phyloP scores from a whole-genome alignment of 257 asterid species.

The Petrea volubilis region DNA sequence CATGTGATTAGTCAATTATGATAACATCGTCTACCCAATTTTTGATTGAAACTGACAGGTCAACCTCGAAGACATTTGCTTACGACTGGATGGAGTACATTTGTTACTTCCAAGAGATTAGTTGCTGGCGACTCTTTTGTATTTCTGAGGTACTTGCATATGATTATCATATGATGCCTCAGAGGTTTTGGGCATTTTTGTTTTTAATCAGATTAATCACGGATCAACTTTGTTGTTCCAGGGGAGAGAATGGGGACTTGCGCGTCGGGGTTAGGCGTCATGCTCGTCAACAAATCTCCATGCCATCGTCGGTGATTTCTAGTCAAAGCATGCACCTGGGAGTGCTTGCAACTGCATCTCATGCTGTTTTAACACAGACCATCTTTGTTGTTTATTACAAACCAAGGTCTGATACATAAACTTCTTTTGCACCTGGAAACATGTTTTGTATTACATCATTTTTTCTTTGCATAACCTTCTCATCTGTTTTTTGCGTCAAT shows the following conservation, averaged over 20 bases:
- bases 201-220: constrained; percentile 4
- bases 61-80: constrained; percentile 89
- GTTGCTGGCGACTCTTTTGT: constrained; percentile 80
- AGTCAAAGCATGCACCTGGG: constrained; percentile 91
- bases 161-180: neutral
- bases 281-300: constrained; percentile 60
- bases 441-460: neutral
- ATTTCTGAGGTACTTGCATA: constrained; percentile 55
- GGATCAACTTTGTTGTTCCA: constrained; percentile 18
- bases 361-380: constrained; percentile 62
- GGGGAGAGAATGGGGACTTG: constrained; percentile 71
- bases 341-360: constrained; percentile 84
- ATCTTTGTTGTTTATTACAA: constrained; percentile 75
- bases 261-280: constrained; percentile 75
- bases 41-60: constrained; percentile 39
- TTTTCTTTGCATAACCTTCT: neutral
- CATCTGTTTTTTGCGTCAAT: neutral
- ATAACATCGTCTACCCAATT: neutral
- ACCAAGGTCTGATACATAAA: constrained; percentile 55
- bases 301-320: constrained; percentile 80
- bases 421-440: neutral
- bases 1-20: neutral
- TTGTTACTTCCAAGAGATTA: constrained; percentile 73
- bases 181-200: neutral
- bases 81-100: constrained; percentile 88